A percentile compares a stretch with the other conserved stretches of the same genome.
phyloP scores from a whole-genome alignment of 2,329 filamentous ascomycete genomes.

The Fusarium fujikuroi region DNA sequence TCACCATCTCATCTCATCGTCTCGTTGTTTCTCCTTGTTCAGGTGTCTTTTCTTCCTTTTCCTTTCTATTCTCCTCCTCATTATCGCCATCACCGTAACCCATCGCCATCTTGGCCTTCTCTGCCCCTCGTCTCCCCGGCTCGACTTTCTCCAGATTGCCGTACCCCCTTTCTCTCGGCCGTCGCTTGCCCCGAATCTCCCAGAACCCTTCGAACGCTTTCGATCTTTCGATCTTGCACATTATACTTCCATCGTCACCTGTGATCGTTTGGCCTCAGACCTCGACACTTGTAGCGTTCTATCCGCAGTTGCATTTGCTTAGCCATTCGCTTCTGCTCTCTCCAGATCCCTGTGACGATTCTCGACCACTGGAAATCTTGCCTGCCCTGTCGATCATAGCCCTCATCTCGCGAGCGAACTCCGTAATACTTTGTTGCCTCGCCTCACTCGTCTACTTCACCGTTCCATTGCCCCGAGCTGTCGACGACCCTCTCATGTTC shows the following conservation, averaged over 20 bases:
- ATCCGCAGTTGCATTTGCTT: slow-evolving; percentile 44
- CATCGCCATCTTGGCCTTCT: slow-evolving; percentile 39
- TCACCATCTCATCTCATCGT: slow-evolving; percentile 43
- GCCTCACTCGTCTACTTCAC: slow-evolving; percentile 27
- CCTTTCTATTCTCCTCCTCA: slow-evolving; percentile 36
- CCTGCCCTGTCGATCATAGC: slow-evolving; percentile 24
- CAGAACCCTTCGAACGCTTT: slow-evolving; percentile 30
- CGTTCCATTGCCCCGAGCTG: slow-evolving; percentile 34
- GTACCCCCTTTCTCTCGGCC: slow-evolving; percentile 50
- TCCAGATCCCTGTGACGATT: slow-evolving; percentile 42
- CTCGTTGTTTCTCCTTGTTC: slow-evolving; percentile 43
- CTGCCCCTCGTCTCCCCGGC: slow-evolving; percentile 40
- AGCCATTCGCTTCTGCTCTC: slow-evolving; percentile 41
- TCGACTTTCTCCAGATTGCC: slow-evolving; percentile 38
- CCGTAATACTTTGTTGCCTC: slow-evolving; percentile 44
- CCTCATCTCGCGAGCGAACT: slow-evolving; percentile 37
- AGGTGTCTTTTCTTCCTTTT: slow-evolving; percentile 41
- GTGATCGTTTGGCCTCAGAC: slow-evolving; percentile 46
- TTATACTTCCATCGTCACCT: slow-evolving; percentile 36
- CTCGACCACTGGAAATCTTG: slow-evolving; percentile 42
- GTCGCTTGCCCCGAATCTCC: slow-evolving; percentile 39
- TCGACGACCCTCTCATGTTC: slow-evolving; percentile 48
- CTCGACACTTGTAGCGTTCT: slow-evolving; percentile 42
- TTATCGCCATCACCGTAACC: slow-evolving; percentile 46
- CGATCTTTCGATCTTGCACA: slow-evolving; percentile 29